phyloP scores from a whole-genome alignment of 345 rosid genomes.

The Moricandia moricandioides region DNA sequence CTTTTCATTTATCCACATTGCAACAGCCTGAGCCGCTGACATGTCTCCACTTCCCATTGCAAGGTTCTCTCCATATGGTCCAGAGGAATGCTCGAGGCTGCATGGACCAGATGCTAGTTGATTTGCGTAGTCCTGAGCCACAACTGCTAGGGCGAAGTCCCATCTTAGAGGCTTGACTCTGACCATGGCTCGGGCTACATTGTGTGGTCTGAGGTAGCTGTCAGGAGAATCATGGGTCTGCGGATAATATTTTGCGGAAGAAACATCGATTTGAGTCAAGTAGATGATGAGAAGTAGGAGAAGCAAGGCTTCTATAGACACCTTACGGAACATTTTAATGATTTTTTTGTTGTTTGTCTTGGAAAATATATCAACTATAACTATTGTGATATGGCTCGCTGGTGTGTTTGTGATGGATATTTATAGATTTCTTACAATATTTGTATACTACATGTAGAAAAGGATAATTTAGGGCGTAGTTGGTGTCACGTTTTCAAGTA shows the following conservation, averaged over 20 bases:
- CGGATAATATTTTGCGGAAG: conserved; percentile 17
- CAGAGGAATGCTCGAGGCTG: conserved; percentile 51
- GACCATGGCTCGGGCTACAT: conserved; percentile 45
- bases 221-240: conserved; percentile 40
- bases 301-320: conserved; percentile 5
- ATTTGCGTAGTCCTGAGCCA: conserved; percentile 45
- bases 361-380: neutral
- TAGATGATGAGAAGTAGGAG: conserved; percentile 18
- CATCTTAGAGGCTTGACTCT: conserved; percentile 46
- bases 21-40: conserved; percentile 42
- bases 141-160: conserved; percentile 48
- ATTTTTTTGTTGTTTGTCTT: neutral
- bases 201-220: conserved; percentile 53
- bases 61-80: conserved; percentile 66
- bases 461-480: conserved; percentile 20
- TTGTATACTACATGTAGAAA: neutral
- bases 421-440: neutral
- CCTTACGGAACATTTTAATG: conserved; percentile 15
- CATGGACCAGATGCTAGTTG: conserved; percentile 37
- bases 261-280: conserved; percentile 24
- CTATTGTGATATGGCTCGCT: neutral
- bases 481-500: conserved; percentile 32
- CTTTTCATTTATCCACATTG: conserved; percentile 59
- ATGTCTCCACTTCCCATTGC: conserved; percentile 47
- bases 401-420: conserved; percentile 5